Evolutionary conservation across 192 early-diverging fungal species (phyloP), one percentile per base, ranked within the genome.

Genomic region (Jimgerdemannia flammicorona): DNA sequence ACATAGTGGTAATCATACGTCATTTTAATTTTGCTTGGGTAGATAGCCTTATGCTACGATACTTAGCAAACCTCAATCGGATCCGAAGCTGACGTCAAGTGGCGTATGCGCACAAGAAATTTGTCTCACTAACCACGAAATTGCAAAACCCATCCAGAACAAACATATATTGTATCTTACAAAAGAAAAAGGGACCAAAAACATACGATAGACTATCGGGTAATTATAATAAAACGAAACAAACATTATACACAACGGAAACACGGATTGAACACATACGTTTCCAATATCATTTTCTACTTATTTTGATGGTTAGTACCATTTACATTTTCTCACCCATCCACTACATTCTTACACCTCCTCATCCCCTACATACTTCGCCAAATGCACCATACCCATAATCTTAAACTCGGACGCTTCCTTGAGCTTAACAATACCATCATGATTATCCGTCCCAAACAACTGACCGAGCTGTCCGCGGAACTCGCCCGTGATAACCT

Each of bases 381-480:
- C 89, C 59, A 90, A 77, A 19, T 79, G 78, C 42, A 70, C 78
- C 83, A 90, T 88, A 9, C 79, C 81, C 78, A 88, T 75, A 73
- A 90, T 86, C 64, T 85, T 85, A 81, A 86, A 89, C 69, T 84
- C 87, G 63, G 80, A 77, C 72, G 80, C 82, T 71, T 87, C 89
- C 43, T 86, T 82, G n/a, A 88, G 76, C 71, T 88, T 87, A 72
- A 94, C 91, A 81, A 93, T 90, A 67, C 87, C 93, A 70, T 93
- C 93, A 70, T 88, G 80, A 4, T 90, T 89, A 80, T 94, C 93
- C 14, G 87, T 86, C 44, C 91, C 93, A 44, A 92, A 88, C 81
- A 94, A 83, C 2, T 82, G 86, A 3, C 92, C 93, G 18, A 90
- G 70, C 19, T 86, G 77, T 20, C 90, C 90, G 54, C 86, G 85